These are phyloP conservation scores for Diaporthe capsici DNA, from an alignment of 2,329 filamentous ascomycete genomes.

Conservation along the genomic window DNA sequence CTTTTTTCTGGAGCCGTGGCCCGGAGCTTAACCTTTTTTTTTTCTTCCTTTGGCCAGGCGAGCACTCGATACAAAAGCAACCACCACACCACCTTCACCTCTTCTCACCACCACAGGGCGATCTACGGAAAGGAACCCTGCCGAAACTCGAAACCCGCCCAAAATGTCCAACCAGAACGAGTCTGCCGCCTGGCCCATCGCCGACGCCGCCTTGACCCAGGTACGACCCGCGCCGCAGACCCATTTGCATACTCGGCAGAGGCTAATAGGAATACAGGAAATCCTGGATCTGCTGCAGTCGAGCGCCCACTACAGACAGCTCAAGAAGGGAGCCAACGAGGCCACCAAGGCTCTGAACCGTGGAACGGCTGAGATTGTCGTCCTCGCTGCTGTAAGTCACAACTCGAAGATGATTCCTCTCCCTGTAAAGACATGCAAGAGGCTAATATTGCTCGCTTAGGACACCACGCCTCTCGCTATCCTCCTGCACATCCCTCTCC, in stretches of 20 bases:
- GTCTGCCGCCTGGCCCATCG: constrained; percentile 74
- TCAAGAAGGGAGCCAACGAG: constrained; percentile 93
- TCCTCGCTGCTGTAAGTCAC: constrained; percentile 71
- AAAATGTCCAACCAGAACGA: constrained; percentile 52
- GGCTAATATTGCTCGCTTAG: constrained; percentile 1
- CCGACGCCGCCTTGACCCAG: constrained; percentile 65
- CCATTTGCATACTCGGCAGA: constrained; percentile 55
- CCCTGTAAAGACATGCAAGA: background rate
- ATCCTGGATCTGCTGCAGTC: constrained; percentile 87
- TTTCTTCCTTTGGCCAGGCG: background rate
- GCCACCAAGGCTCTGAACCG: constrained; percentile 90
- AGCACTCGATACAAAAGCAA: background rate
- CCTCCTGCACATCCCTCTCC: constrained; percentile 87
- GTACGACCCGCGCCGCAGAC: constrained; percentile 52
- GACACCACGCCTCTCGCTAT: constrained; percentile 92
- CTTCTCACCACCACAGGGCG: constrained; percentile 59
- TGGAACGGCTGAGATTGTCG: constrained; percentile 89
- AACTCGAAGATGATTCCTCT: background rate
- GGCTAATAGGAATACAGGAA: constrained; percentile 66
- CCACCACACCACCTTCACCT: constrained; percentile 23
- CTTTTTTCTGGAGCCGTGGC: constrained; percentile 21
- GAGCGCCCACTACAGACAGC: constrained; percentile 77
- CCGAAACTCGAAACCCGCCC: constrained; percentile 23
- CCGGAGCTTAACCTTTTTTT: constrained; percentile 25
- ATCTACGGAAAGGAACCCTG: constrained; percentile 75